phyloP scores from a whole-genome alignment of 345 rosid genomes.

The Melaleuca alternifolia region DNA sequence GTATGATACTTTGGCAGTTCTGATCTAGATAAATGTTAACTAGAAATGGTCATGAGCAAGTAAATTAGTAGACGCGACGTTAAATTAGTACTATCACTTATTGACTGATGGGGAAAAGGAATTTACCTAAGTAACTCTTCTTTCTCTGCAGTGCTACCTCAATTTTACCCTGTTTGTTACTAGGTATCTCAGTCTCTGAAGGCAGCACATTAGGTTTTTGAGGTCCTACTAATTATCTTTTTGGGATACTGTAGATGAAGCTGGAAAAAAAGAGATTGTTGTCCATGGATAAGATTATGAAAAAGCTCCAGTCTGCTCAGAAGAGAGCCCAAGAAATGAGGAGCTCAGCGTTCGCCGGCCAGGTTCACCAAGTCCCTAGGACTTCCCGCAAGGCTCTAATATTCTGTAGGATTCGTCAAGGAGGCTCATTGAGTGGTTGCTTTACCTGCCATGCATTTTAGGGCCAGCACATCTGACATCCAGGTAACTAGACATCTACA shows the following conservation, averaged over 20 bases:
- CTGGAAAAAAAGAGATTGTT: slow-evolving; percentile 88
- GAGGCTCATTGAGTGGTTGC: slow-evolving; percentile 73
- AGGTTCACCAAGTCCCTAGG: slow-evolving; percentile 31
- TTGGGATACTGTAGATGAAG: slow-evolving; percentile 56
- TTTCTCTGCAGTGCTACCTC: not conserved
- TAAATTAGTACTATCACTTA: not conserved
- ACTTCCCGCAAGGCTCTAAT: slow-evolving; percentile 30
- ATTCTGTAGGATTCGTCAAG: slow-evolving; percentile 43
- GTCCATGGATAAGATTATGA: slow-evolving; percentile 92
- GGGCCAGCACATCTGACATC: slow-evolving; percentile 5
- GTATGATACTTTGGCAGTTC: not conserved
- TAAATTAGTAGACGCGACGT: not conserved
- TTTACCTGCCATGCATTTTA: slow-evolving; percentile 80
- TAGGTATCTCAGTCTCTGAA: not conserved
- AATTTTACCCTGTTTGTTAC: not conserved
- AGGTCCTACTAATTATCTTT: not conserved
- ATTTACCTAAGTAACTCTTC: not conserved
- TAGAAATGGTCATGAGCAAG: not conserved
- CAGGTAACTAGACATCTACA: not conserved
- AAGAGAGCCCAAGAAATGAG: slow-evolving; percentile 95
- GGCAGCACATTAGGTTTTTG: not conserved
- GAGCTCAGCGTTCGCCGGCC: slow-evolving; percentile 50
- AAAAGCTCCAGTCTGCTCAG: slow-evolving; percentile 77
- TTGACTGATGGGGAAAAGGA: not conserved
- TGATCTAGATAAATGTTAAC: not conserved